Evolutionary conservation across 2,329 filamentous ascomycete genomes (phyloP).

Genomic region (Incumbomyces lentus): DNA sequence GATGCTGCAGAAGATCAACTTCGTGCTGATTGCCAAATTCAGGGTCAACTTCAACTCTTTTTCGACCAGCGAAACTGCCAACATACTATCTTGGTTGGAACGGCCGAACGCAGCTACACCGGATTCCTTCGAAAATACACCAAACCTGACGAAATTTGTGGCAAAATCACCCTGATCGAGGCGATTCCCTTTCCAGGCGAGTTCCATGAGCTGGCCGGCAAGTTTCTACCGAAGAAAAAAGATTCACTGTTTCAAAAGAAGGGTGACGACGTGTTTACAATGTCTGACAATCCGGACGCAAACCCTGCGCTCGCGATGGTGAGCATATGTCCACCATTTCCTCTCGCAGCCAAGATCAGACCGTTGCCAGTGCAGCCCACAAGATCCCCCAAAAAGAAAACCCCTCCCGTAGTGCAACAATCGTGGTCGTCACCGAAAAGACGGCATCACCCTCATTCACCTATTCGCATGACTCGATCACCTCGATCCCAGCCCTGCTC

Average conservation of each 20-base stretch:
- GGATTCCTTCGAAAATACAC: constrained; percentile 28
- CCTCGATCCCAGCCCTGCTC: not conserved
- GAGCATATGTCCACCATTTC: not conserved
- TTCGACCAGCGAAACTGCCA: constrained; percentile 30
- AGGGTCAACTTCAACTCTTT: constrained; percentile 24
- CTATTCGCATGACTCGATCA: not conserved
- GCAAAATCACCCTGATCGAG: constrained; percentile 23
- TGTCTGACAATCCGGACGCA: not conserved
- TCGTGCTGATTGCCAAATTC: constrained; percentile 34
- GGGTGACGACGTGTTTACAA: not conserved
- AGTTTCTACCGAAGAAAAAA: constrained; percentile 31
- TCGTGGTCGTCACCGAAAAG: no score
- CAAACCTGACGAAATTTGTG: constrained; percentile 16
- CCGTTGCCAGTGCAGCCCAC: no score
- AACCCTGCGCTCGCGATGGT: not conserved
- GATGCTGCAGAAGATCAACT: constrained; percentile 36
- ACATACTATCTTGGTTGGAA: constrained; percentile 31
- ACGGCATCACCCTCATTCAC: not conserved
- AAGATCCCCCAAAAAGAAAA: no score
- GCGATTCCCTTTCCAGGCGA: constrained; percentile 30
- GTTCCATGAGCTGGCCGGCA: constrained; percentile 17
- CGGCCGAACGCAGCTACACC: constrained; percentile 34
- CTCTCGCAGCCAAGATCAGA: no score
- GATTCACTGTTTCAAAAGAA: constrained; percentile 33
- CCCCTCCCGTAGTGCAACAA: no score